A percentile compares a stretch with the other conserved stretches of the same genome.
phyloP scores from a whole-genome alignment of 1,139 yeast species.

The Magnusiomyces suaveolens region DNA sequence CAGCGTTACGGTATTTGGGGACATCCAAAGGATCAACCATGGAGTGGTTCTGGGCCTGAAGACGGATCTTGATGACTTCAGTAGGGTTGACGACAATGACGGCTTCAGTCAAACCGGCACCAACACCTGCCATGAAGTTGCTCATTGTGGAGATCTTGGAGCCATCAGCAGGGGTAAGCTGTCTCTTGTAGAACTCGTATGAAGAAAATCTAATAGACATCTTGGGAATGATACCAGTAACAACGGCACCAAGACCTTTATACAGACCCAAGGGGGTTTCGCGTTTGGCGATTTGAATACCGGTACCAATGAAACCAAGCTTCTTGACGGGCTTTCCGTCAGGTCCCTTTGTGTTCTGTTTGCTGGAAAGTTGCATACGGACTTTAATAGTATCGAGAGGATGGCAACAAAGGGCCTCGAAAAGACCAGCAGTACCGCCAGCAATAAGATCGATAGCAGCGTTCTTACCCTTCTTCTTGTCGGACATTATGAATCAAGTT shows the following conservation, averaged over 20 bases:
- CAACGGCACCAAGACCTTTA: conserved; percentile 95
- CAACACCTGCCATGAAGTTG: conserved; percentile 87
- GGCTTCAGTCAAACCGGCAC: conserved; percentile 97
- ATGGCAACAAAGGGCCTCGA: conserved; percentile 94
- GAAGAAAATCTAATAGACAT: conserved; percentile 96
- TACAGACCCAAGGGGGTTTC: conserved; percentile 83
- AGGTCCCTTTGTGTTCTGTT: conserved; percentile 15
- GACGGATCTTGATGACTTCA: conserved; percentile 92
- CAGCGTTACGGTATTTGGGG: conserved; percentile 87
- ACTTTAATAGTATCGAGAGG: conserved; percentile 84
- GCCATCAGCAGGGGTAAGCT: conserved; percentile 55
- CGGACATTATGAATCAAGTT: conserved; percentile 17
- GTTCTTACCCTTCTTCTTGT: conserved; percentile 30
- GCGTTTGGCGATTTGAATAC: conserved; percentile 61
- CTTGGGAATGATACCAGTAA: conserved; percentile 94
- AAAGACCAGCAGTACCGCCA: conserved; percentile 95
- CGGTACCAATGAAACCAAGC: conserved; percentile 81
- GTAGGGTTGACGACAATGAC: conserved; percentile 90
- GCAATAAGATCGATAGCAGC: conserved; percentile 75
- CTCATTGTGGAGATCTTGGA: conserved; percentile 51
- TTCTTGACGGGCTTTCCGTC: conserved; percentile 43
- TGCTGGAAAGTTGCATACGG: conserved; percentile 77
- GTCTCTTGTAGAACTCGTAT: conserved; percentile 74
- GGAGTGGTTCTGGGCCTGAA: conserved; percentile 92
- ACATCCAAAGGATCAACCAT: conserved; percentile 69